A percentile compares a stretch with the other conserved stretches of the same genome.
Conservation (phyloP, 2,329 filamentous ascomycete genomes). For the Fusarium begoniae region DNA sequence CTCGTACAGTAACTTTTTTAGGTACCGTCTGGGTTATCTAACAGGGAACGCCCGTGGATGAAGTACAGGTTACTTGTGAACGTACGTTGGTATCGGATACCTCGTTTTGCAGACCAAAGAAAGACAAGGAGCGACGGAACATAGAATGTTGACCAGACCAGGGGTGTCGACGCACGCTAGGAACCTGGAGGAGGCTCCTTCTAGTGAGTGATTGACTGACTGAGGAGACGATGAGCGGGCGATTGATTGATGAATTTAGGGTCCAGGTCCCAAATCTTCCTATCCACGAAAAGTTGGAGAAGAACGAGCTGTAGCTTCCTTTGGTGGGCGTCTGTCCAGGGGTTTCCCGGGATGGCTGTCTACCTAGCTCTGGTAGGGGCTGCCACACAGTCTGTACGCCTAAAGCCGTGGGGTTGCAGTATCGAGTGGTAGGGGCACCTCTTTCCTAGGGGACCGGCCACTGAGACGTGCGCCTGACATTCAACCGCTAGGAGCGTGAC, state of each 20-base stretch:
- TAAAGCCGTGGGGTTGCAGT: conserved; percentile 31
- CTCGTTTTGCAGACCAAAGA: conserved; percentile 9
- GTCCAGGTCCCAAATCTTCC: conserved; percentile 15
- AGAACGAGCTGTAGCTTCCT: conserved; percentile 15
- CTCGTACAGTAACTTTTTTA: neutral
- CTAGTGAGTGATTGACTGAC: conserved; percentile 6
- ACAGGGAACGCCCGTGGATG: neutral
- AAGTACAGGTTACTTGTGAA: conserved; percentile 25
- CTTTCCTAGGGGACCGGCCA: conserved; percentile 31
- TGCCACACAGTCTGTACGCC: conserved; percentile 26
- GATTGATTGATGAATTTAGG: conserved; percentile 26
- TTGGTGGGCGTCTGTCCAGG: conserved; percentile 24
- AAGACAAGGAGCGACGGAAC: neutral
- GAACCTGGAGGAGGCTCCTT: conserved; percentile 2
- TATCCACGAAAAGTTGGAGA: conserved; percentile 25
- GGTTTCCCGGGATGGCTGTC: conserved; percentile 29
- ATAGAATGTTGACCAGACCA: conserved; percentile 12
- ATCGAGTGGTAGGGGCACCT: conserved; percentile 19
- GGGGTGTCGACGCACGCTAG: conserved; percentile 14
- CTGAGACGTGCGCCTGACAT: conserved; percentile 26
- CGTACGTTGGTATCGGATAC: conserved; percentile 15
- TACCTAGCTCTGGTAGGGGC: conserved; percentile 22
- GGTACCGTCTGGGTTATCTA: conserved; percentile 11
- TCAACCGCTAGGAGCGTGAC: conserved; percentile 12
- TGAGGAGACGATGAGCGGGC: neutral